phyloP scores from a whole-genome alignment of 306 rosid species.

The Begonia loranthoides region DNA sequence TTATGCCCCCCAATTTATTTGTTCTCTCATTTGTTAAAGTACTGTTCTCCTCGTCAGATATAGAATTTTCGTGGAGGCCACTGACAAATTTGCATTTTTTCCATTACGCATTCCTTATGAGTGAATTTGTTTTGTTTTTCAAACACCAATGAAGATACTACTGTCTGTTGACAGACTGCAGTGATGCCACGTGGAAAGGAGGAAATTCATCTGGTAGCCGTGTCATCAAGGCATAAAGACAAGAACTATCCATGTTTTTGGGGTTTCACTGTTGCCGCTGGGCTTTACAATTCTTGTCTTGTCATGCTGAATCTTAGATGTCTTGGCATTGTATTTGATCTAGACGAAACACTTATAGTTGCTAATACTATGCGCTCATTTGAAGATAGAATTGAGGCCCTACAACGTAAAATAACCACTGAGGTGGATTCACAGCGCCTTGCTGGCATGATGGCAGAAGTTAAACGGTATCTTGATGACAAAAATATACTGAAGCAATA shows the following conservation, averaged over 20 bases:
- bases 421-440: constrained; percentile 78
- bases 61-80: too few species aligned
- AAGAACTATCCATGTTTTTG: constrained; percentile 67
- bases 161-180: constrained; percentile 60
- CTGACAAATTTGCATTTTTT: too few species aligned
- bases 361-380: constrained; percentile 99
- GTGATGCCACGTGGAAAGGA: constrained; percentile 60
- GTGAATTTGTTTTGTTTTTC: too few species aligned
- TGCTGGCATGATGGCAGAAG: constrained; percentile 77
- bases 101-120: too few species aligned
- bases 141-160: too few species aligned
- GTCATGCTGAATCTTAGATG: constrained; percentile 93
- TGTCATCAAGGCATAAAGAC: constrained; percentile 57
- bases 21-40: too few species aligned
- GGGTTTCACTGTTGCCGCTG: constrained; percentile 71
- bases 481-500: constrained; percentile 79
- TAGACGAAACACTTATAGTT: constrained; percentile 93
- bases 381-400: constrained; percentile 90
- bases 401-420: constrained; percentile 70
- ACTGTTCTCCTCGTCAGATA: too few species aligned
- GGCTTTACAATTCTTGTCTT: constrained; percentile 79
- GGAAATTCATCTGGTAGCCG: constrained; percentile 93
- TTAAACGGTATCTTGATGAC: constrained; percentile 84
- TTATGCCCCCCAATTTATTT: too few species aligned
- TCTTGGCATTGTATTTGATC: constrained; percentile 96